Evolutionary conservation across 805 yeast species (phyloP).

Genomic region (Monosporozyma aquatica): DNA sequence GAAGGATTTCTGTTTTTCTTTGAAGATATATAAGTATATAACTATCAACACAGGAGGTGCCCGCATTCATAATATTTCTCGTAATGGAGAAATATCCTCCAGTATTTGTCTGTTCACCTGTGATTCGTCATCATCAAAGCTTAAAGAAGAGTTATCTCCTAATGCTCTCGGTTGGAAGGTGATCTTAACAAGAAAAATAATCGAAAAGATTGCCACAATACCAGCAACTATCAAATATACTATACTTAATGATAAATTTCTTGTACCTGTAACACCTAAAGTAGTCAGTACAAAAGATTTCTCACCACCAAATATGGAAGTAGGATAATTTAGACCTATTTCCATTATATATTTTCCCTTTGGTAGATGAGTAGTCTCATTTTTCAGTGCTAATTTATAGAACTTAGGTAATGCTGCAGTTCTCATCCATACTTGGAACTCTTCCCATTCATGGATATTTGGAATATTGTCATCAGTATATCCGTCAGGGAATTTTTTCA

Average conservation of each 20-base stretch:
- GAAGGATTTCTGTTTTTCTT: not conserved
- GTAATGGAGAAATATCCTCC: slow-evolving; percentile 8
- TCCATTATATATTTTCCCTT: slow-evolving; percentile 64
- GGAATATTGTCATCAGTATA: slow-evolving; percentile 64
- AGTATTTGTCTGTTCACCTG: slow-evolving; percentile 4
- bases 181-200: slow-evolving; percentile 71
- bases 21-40: not conserved
- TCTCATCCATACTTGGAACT: slow-evolving; percentile 80
- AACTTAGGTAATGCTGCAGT: slow-evolving; percentile 91
- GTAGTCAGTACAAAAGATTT: slow-evolving; percentile 78
- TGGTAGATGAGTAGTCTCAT: slow-evolving; percentile 45
- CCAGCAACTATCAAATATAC: slow-evolving; percentile 82
- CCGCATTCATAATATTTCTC: slow-evolving; percentile 16
- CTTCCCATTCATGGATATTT: slow-evolving; percentile 56
- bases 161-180: slow-evolving; percentile 74
- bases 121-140: slow-evolving; percentile 28
- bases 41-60: too few species aligned
- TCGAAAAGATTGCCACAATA: slow-evolving; percentile 58
- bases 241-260: slow-evolving; percentile 75
- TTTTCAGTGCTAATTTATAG: slow-evolving; percentile 71
- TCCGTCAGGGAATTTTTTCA: slow-evolving; percentile 59
- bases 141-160: slow-evolving; percentile 68
- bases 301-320: slow-evolving; percentile 75
- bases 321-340: slow-evolving; percentile 75
- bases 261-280: slow-evolving; percentile 76